Conservation (phyloP, 768 basidiomycete species). For the Chalciporus pseudorubinellus region DNA sequence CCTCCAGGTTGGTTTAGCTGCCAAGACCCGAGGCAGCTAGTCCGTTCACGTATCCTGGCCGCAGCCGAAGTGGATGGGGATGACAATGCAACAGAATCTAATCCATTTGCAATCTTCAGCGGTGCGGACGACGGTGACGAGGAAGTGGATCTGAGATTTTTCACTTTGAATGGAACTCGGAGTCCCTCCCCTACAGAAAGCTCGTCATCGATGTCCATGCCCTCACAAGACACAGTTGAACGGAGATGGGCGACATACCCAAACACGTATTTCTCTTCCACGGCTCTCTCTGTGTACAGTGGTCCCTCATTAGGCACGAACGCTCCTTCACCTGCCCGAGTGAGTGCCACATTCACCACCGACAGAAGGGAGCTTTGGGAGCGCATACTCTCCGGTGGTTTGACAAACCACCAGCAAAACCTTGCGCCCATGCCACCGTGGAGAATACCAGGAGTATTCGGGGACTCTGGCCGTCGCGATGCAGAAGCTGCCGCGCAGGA, state of each 20-base stretch:
- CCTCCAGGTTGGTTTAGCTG: conserved; percentile 65
- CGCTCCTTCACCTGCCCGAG: conserved; percentile 25
- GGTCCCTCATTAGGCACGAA: conserved; percentile 34
- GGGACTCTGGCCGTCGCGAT: conserved; percentile 1
- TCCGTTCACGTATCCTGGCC: conserved; percentile 47
- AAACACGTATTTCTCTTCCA: conserved; percentile 53
- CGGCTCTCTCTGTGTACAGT: conserved; percentile 51
- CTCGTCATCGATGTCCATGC: neutral
- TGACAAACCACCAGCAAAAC: neutral
- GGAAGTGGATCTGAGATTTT: conserved; percentile 27
- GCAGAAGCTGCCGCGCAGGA: conserved; percentile 10
- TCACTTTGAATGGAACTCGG: neutral
- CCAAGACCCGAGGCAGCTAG: conserved; percentile 51
- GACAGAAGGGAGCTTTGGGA: conserved; percentile 44
- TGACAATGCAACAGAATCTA: neutral
- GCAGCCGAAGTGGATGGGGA: conserved; percentile 9
- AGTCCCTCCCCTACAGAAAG: conserved; percentile 5
- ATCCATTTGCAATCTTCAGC: conserved; percentile 40
- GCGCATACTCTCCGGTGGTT: conserved; percentile 28
- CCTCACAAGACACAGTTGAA: neutral
- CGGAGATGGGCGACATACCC: conserved; percentile 65
- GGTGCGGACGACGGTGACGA: conserved; percentile 35
- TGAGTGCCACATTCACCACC: conserved; percentile 32
- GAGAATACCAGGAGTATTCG: conserved; percentile 20
- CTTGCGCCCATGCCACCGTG: conserved; percentile 15